Base-by-base conservation (phyloP, 2,329 filamentous ascomycete genomes). In the Bretziella fagacearum region DNA sequence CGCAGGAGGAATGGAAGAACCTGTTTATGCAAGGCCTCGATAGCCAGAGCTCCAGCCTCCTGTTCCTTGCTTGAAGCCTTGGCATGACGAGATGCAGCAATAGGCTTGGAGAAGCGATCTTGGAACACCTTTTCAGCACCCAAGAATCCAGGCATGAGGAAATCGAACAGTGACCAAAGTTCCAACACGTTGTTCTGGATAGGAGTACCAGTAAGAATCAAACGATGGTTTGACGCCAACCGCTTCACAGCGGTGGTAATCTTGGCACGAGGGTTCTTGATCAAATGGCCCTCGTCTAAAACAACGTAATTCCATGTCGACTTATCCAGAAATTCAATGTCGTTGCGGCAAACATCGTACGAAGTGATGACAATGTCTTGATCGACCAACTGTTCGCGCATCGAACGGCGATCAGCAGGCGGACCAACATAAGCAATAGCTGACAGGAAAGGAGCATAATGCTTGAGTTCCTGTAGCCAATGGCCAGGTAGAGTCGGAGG, bases 11-110 rank as follows among this genome's bases (percentile, higher is more conserved):
- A 98, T 1, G 91, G 91, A 27, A 98, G 67, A 1, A 98, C 93
- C 59, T 98, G 91, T 61, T 98, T 98, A 65, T 98, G 91, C 18
- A 98, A 69, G n/a, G 91, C 91, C 62, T 98, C 91, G 48, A 98
- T 94, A 1, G 91, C 91, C 22, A 98, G 68, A 1, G 93, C 93
- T 46, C 93, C 91, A 2, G 86, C 85, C 67, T 98, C 91, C 64
- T 98, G 93, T 60, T 98, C 91, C 58, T 95, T 96, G 0, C 91
- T 95, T 1, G 89, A 96, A 1, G 91, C 93, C 61, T 96, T 98
- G 63, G 84, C 89, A 59, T 87, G 94, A 17, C 93, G 82, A 57
- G 85, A 94, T 3, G 87, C 87, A 1, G 89, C 84, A 55, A 95
- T 95, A 1, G 87, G 87, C 63, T 94, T 94, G 6, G 87, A 86